Evolutionary conservation across 2,329 filamentous ascomycete genomes (phyloP), one percentile per base, ranked within the genome.

Genomic region (Microascus cirrosus): DNA sequence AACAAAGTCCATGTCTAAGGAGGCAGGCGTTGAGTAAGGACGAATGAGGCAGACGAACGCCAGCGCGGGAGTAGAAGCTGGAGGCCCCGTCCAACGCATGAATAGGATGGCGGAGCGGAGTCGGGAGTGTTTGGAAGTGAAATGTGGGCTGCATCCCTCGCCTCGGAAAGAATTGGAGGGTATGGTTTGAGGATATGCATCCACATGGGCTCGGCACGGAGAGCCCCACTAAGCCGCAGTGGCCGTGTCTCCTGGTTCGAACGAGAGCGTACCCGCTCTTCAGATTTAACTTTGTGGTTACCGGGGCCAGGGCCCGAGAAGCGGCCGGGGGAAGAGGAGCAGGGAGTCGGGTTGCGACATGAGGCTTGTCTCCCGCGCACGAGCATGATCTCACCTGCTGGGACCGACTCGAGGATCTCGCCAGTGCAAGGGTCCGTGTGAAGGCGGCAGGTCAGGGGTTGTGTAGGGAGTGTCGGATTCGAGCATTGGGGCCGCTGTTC

Each of bases 311-410:
- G 36, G 42, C 28, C 42, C 25, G 25, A 35, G 32, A 50, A 50
- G 45, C 45, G 45, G 22, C 45, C 45, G 22, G 45, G 45, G 45
- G 45, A 18, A 10, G 42, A 13, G 51, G 32, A 53, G 51, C 18
- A 34, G 12, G 51, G 24, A 15, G 36, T 39, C 35, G 48, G 55
- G 32, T 53, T 34, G 48, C 48, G 35, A 32, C 55, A 57, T 32
- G 55, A 57, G 55, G 20, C 55, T 57, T 53, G 34, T 15, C 42
- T 53, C 45, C 45, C 45, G 55, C 45, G 34, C 42, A 52, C 55
- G 18, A 42, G 55, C 48, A 25, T 53, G 48, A 57, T 57, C 48
- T 18, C 13, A 51, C 24, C 45, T 22, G 55, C 25, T 50, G 48
- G 34, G 20, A n/a, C 32, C 50, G 34, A 32, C 22, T 35, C 55